These are phyloP conservation scores for Solanum pimpinellifolium DNA, from an alignment of 257 asterid genomes.

Conservation along the genomic window DNA sequence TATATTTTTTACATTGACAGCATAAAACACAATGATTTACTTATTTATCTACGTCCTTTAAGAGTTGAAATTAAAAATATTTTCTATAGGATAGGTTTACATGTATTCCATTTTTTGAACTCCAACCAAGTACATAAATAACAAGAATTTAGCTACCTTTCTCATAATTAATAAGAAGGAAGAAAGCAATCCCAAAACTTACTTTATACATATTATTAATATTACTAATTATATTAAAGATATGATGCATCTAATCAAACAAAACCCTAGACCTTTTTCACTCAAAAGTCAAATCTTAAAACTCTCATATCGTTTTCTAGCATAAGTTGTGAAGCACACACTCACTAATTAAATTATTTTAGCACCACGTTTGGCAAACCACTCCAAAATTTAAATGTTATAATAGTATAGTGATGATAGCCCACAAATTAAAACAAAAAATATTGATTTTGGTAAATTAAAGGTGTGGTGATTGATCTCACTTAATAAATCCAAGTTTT, in stretches of 20 bases:
- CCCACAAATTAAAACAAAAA: neutral
- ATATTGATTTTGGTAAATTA: neutral
- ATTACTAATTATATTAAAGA: neutral
- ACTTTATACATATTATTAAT: neutral
- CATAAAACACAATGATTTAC: neutral
- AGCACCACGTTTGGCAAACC: conserved; percentile 6
- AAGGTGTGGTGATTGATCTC: neutral
- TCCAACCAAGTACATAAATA: neutral
- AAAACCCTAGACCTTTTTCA: neutral
- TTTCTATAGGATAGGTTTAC: neutral
- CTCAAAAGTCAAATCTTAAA: neutral
- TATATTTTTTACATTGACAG: neutral
- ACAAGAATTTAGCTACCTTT: neutral
- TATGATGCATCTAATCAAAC: neutral
- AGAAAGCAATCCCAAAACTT: neutral
- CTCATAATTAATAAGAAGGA: neutral
- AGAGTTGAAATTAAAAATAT: neutral
- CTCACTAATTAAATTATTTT: neutral
- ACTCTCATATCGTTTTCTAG: neutral
- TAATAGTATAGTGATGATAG: neutral
- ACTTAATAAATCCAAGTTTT: neutral
- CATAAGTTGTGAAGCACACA: neutral
- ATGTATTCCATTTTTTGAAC: neutral
- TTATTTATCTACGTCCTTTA: neutral
- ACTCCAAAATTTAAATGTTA: neutral